Evolutionary conservation across 768 basidiomycete genomes (phyloP).

Genomic region (Russula emetica): DNA sequence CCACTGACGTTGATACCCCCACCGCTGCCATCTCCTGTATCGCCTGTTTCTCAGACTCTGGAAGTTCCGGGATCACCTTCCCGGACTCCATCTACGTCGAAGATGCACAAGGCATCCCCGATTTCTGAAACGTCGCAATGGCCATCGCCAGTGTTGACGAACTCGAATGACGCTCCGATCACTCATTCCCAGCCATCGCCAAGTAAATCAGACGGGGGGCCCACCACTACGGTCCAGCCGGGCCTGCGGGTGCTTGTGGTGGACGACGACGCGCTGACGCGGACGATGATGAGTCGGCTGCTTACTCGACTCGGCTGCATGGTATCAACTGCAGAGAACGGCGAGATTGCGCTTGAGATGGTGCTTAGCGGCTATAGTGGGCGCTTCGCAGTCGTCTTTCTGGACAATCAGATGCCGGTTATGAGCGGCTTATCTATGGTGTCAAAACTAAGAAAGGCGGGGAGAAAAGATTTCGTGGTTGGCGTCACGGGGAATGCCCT

Average conservation of each 20-base stretch:
- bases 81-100: not conserved
- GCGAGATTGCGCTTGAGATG: slow-evolving; percentile 69
- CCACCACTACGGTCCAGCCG: slow-evolving; percentile 38
- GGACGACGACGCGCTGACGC: slow-evolving; percentile 77
- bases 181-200: not conserved
- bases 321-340: slow-evolving; percentile 82
- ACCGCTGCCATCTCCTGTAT: not conserved
- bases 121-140: not conserved
- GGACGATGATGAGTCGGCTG: slow-evolving; percentile 75
- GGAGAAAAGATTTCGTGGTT: slow-evolving; percentile 73
- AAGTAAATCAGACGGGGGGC: slow-evolving; percentile 8
- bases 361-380: slow-evolving; percentile 44
- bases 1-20: not conserved
- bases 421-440: slow-evolving; percentile 72
- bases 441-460: slow-evolving; percentile 56
- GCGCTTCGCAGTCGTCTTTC: slow-evolving; percentile 46
- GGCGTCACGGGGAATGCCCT: slow-evolving; percentile 61
- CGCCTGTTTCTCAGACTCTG: not conserved
- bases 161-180: not conserved
- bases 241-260: slow-evolving; percentile 70
- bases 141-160: not conserved
- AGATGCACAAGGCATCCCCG: not conserved
- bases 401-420: slow-evolving; percentile 81
- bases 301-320: slow-evolving; percentile 72
- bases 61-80: not conserved